These are phyloP conservation scores for Diplodia corticola DNA, from an alignment of 2,329 filamentous ascomycete species.

Conservation along the genomic window DNA sequence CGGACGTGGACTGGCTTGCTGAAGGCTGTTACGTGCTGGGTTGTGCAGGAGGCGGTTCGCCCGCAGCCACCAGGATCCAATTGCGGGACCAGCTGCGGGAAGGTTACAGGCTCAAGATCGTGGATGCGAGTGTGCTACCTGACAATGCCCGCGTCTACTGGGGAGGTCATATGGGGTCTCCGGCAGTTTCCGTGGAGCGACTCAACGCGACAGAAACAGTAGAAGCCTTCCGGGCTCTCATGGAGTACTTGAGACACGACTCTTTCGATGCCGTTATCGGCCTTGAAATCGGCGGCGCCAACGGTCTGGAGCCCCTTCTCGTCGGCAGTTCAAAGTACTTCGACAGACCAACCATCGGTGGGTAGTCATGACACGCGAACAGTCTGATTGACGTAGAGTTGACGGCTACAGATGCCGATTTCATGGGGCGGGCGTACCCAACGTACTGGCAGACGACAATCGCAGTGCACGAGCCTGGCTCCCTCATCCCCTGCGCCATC, in stretches of 20 bases:
- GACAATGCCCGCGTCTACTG: conserved; percentile 48
- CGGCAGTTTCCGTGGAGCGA: conserved; percentile 47
- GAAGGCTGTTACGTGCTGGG: conserved; percentile 52
- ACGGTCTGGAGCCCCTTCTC: conserved; percentile 33
- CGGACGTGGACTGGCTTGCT: conserved; percentile 48
- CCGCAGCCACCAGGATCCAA: conserved; percentile 47
- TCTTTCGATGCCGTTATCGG: conserved; percentile 40
- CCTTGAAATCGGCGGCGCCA: conserved; percentile 51
- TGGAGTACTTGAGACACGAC: conserved; percentile 35
- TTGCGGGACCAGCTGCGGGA: conserved; percentile 43
- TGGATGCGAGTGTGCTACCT: conserved; percentile 46
- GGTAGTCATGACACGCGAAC: neutral
- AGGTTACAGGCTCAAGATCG: conserved; percentile 44
- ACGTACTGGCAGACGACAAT: conserved; percentile 23
- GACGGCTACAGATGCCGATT: conserved; percentile 17
- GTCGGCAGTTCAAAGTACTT: conserved; percentile 34
- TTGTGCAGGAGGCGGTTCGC: conserved; percentile 51
- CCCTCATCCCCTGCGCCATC: conserved; percentile 18
- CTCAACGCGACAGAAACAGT: conserved; percentile 43
- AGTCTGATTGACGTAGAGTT: conserved; percentile 1
- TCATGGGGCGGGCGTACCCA: conserved; percentile 20
- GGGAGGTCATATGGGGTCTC: conserved; percentile 48
- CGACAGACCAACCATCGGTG: conserved; percentile 21
- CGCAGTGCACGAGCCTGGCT: conserved; percentile 18
- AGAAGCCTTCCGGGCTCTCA: conserved; percentile 41